Percentiles rank a stretch among this genome's conserved stretches.
phyloP scores from a whole-genome alignment of 2,329 filamentous ascomycete species.

The Coniochaeta hoffmannii region DNA sequence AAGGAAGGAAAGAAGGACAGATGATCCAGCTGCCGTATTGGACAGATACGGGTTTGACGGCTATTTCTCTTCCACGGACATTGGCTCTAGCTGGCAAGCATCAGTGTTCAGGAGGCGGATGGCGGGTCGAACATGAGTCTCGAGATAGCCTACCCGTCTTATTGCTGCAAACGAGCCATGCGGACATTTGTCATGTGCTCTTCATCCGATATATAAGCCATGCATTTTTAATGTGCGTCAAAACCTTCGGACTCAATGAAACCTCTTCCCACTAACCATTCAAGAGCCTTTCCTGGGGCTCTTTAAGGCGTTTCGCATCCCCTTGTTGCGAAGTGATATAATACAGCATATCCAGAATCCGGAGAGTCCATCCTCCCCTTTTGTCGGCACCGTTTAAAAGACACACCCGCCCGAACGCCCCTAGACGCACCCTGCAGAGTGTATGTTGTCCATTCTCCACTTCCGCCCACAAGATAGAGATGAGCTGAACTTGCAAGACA shows the following conservation, averaged over 20 bases:
- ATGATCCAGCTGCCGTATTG: background rate
- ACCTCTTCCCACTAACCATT: background rate
- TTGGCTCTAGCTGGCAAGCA: background rate
- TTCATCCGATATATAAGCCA: background rate
- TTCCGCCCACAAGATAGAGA: background rate
- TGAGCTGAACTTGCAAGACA: background rate
- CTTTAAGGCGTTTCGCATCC: background rate
- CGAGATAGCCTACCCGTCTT: background rate
- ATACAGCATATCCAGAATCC: background rate
- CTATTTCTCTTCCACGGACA: background rate
- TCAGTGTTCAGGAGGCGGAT: background rate
- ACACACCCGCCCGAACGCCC: background rate
- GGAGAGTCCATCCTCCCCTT: background rate
- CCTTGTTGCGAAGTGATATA: background rate
- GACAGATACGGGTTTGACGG: background rate
- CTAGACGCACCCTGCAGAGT: background rate
- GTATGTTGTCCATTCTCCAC: background rate
- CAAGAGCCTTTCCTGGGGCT: background rate
- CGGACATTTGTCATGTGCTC: background rate
- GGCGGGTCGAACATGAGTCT: background rate
- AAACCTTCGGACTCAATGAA: background rate
- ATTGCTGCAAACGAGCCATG: background rate
- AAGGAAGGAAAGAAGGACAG: slow-evolving; percentile 3
- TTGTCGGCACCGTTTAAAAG: background rate
- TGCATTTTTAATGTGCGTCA: background rate